Base-by-base conservation (phyloP, 176 grass and related monocot species). In the Avena eriantha region DNA sequence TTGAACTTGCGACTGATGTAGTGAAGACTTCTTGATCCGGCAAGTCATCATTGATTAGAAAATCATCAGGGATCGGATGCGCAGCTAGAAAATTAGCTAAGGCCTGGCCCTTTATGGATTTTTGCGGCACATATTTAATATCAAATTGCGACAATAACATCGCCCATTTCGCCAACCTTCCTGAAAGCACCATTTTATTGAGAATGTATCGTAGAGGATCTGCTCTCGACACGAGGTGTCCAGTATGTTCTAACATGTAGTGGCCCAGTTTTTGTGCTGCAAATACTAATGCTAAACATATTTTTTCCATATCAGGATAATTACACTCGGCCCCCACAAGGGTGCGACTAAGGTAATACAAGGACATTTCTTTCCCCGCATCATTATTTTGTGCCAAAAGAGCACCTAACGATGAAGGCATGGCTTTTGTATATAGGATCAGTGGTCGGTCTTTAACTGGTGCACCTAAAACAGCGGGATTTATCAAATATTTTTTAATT, bases 331-430 rank as follows among this genome's bases (percentile, higher is more conserved):
- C 48, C 17, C 64, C 64, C 17, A 49, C 3, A 18, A 69, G 16
- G 10, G 63, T 82, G 3, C 26, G 18, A 4, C 63, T 53, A 4
- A 82, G 39, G 18, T 82, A 82, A 53, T 69, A 69, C 19, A 82
- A 31, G 0, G 48, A 3, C 0, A 47, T 11, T 23, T 73, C 35
- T 63, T 79, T 79, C 4, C 45, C 8, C 2, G 8, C 10, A 47
- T 65, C 61, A 33, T 33, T 66, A 31, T 66, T 66, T 14, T 66
- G 1, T 31, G 61, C 61, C 5, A 31, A 65, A 15, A 65, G 61
- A 65, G 24, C 12, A 7, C 26, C 63, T 14, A 66, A 16, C 5
- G 13, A 66, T 13, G 26, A 33, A 31, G 26, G 26, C 63, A 66
- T 66, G 63, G 13, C 13, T 3, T 4, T 5, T 5, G 13, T 66